A percentile compares a stretch with the other conserved stretches of the same genome.
Evolutionary conservation across 1,284 basidiomycete species (phyloP).

Genomic region (Boletus smithii): DNA sequence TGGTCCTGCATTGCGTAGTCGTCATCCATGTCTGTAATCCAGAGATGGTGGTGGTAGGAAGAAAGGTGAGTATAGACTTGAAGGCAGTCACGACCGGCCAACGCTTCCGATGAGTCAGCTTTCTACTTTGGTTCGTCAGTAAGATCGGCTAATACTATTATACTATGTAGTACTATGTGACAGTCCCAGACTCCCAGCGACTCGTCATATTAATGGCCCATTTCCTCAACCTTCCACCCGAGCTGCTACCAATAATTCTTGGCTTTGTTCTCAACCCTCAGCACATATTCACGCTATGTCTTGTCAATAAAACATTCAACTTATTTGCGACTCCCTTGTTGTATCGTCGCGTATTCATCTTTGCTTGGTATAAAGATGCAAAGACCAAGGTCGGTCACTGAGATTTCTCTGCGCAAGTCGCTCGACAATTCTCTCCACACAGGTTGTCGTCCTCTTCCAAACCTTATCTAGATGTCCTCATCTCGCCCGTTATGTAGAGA

Average conservation of each 20-base stretch:
- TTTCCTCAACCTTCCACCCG: slow-evolving; percentile 57
- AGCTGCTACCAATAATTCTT: slow-evolving; percentile 55
- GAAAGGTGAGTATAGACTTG: background rate
- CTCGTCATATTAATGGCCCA: slow-evolving; percentile 21
- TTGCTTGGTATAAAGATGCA: slow-evolving; percentile 62
- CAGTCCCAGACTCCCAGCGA: too few species aligned
- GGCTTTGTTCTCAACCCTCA: slow-evolving; percentile 47
- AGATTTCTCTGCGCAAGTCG: background rate
- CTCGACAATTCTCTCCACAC: background rate
- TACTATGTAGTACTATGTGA: too few species aligned
- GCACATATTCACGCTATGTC: slow-evolving; percentile 49
- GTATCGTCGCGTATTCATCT: slow-evolving; percentile 56
- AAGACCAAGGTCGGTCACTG: slow-evolving; percentile 48
- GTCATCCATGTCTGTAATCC: slow-evolving; percentile 46
- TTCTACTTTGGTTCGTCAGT: slow-evolving; percentile 2
- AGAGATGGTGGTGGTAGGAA: slow-evolving; percentile 31
- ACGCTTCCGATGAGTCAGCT: slow-evolving; percentile 26
- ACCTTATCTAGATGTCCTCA: slow-evolving; percentile 47
- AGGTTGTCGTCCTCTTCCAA: slow-evolving; percentile 53
- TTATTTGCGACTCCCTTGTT: slow-evolving; percentile 45
- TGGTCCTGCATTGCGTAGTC: slow-evolving; percentile 40
- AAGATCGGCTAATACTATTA: too few species aligned
- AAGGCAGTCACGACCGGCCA: background rate
- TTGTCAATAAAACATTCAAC: slow-evolving; percentile 55
- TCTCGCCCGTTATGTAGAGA: slow-evolving; percentile 52